Base-by-base conservation (phyloP, 208 protist genomes). In the Leishmania amazonensis region DNA sequence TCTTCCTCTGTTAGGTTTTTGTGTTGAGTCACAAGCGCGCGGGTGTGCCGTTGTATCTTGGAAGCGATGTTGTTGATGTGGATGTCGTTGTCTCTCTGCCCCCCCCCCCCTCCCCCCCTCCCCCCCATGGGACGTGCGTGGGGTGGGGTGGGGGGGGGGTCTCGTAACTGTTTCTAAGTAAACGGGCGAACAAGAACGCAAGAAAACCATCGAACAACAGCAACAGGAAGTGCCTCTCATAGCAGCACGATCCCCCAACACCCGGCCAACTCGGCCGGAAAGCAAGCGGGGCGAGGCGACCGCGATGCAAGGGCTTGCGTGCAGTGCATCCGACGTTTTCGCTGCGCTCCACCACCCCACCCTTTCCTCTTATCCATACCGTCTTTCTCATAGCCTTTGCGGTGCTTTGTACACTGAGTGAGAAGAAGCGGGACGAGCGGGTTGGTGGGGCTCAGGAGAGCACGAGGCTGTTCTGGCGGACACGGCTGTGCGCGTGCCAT, bases 131-230 rank as follows among this genome's bases (percentile, higher is more conserved):
- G 45, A 35, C 45, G 42, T 9, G 42, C 42, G 42, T 9, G 42
- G 40, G 1, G 40, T 42, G 40, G 8, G 51, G 5, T 9, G 19
- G 62, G 0, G 31, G 64, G 31, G 0, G 62, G 19, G 31, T 68
- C 31, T 68, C 17, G 40, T 68, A 71, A 47, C 24, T 42, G 38
- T 71, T 71, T 67, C 31, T 67, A 67, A 67, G 62, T 67, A 67
- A 67, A 67, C 62, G 62, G 31, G 31, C 31, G 62, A 67, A 40
- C 11, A 40, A 38, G n/a, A 38, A 38, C 31, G 31, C 28, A 64
- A 64, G 40, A 9, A 40, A 31, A 21, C 28, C 60, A 13, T 0
- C 15, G 4, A 47, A 47, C 8, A 47, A 47, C 8, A 47, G 31
- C 31, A 35, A 35, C 0, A 47, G 11, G 45, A 47, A 47, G 45